Evolutionary conservation across 345 rosid species (phyloP), one percentile per base, ranked within the genome.

Genomic region (Anacardium occidentale): DNA sequence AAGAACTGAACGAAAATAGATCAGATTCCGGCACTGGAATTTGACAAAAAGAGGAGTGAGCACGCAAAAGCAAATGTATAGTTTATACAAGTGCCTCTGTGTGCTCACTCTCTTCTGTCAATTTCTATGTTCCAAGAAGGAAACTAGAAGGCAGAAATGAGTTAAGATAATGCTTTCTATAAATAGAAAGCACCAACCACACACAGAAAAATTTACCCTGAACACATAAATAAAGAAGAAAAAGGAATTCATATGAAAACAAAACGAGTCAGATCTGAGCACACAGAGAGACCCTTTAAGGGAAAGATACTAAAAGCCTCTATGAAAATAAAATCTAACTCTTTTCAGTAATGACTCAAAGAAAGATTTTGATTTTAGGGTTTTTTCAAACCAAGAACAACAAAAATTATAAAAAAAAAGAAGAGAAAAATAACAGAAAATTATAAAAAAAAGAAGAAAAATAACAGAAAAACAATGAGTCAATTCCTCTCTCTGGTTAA

Each of bases 21-120:
- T 69, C 76, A 71, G 70, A 65, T 72, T 74, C 83, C 78, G 84
- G 87, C 60, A 64, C 79, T 83, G 89, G 90, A 89, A 89, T 78
- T 86, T 90, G 98, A 93, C 98, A 89, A 89, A 81, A 80, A 88
- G 98, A 93, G 94, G 80, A 75, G 87, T 93, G 97, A 90, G 97
- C 98, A 93, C 98, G 80, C 90, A 90, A 84, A 87, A 86, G 94
- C 88, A 93, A 73, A 54, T 66, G 88, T 84, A 90, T 82, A 85
- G 61, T 57, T 76, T 78, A 85, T 90, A 87, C 90, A 79, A 85
- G 73, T 82, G 85, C 88, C 85, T 81, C 89, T 89, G 93, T 84
- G 97, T 93, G 98, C 98, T 90, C 98, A 90, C 98, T 93, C 98
- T 93, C 98, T 93, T 93, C 98, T 93, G 98, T 93, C 98, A 93